Percentiles rank a stretch among this genome's conserved stretches.
phyloP scores from a whole-genome alignment of 75 land plant species.

The Cryptomeria japonica region DNA sequence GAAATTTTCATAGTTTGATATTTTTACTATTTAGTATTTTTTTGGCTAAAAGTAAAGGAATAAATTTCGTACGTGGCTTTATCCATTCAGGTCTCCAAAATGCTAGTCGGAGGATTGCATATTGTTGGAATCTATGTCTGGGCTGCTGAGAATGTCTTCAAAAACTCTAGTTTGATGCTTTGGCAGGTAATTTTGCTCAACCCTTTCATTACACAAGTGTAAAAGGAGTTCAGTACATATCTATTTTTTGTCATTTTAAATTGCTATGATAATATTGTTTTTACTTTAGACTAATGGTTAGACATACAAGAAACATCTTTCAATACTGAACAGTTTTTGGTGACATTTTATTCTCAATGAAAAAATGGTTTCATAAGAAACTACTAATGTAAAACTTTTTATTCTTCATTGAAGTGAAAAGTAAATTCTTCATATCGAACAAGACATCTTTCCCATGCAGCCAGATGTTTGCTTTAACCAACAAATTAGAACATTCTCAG shows the following conservation, averaged over 20 bases:
- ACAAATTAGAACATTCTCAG: background rate
- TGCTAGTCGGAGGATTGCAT: constrained; percentile 84
- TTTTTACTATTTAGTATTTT: background rate
- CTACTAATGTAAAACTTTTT: background rate
- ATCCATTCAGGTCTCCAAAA: constrained; percentile 65
- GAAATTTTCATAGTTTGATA: background rate
- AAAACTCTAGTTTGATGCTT: constrained; percentile 49
- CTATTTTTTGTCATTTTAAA: background rate
- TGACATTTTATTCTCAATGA: background rate
- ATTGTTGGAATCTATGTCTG: constrained; percentile 84
- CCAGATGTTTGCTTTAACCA: background rate
- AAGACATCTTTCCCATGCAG: background rate
- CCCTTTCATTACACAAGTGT: background rate
- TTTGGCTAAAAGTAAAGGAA: background rate
- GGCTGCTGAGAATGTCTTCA: constrained; percentile 61
- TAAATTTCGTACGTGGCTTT: background rate
- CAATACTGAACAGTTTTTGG: background rate
- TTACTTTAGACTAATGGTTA: background rate
- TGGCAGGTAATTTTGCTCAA: constrained; percentile 53
- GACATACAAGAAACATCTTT: background rate
- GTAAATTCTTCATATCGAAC: background rate
- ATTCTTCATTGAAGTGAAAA: background rate
- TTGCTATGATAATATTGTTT: background rate
- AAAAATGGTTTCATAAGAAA: background rate
- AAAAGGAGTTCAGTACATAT: background rate